Base-by-base conservation (phyloP, 164 flowering plant species). In the Houttuynia cordata region DNA sequence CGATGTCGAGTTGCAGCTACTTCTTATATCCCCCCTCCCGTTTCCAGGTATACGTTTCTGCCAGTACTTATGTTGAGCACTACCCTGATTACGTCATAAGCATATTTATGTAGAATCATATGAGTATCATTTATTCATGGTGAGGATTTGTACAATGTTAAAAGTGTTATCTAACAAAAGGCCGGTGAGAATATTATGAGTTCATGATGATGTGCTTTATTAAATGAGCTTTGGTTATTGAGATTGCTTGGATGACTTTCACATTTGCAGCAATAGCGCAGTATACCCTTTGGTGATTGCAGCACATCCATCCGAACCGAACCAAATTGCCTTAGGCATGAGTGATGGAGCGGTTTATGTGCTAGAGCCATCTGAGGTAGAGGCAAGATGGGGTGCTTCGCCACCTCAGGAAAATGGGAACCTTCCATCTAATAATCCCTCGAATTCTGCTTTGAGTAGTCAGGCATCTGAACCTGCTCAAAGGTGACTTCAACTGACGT, bases 321-420 rank as follows among this genome's bases (percentile, higher is more conserved):
- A 80, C 59, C 92, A 86, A 70, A 69, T 86, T 47, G 88, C 88
- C 0, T 75, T 86, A 22, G 88, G 92, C 23, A 75, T 86, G 81
- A 83, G 74, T n/a, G 92, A 86, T 54, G 87, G 92, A 22, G 53
- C 73, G 8, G 92, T 86, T 8, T 69, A 80, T 25, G 87, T 86
- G 39, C 62, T 83, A 20, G 88, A 86, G 72, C 88, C 89, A 1
- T 67, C 73, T 0, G 92, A 83, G 55, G 71, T 58, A 10, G 85
- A 83, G 49, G 60, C 69, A 0, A 83, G 77, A 60, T 86, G 92
- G 92, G 88, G 88, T 21, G 70, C 70, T n/a, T 45, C 69, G 7
- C 68, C 77, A 10, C 71, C 87, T 51, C 82, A 78, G 51, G 85
- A 82, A 24, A 82, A 84, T 56, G 87, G 85, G 56, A 47, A 39